A percentile compares a stretch with the other conserved stretches of the same genome.
Conservation (phyloP, 1,284 basidiomycete genomes). For the Ceratobasidium sp. region DNA sequence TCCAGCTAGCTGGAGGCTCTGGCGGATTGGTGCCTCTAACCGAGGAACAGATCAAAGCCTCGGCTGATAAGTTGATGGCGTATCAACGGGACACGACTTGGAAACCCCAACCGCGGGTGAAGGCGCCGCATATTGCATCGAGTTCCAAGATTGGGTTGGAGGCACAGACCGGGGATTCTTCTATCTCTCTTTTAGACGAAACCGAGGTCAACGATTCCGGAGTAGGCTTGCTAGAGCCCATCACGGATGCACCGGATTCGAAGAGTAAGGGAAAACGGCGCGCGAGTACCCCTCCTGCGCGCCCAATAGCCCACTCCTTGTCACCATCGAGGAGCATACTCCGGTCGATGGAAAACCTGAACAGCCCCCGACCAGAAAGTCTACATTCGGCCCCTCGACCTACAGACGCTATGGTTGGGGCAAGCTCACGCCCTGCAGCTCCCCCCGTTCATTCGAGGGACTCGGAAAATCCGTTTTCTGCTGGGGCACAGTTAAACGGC, state of each 20-base stretch:
- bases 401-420: background rate
- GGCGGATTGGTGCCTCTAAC: conserved; percentile 34
- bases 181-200: background rate
- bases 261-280: conserved; percentile 36
- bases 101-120: conserved; percentile 34
- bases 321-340: conserved; percentile 1
- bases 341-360: conserved; percentile 39
- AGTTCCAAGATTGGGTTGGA: background rate
- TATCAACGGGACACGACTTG: conserved; percentile 41
- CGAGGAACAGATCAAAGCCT: conserved; percentile 40
- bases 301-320: background rate
- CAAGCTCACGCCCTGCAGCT: background rate
- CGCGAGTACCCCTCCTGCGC: background rate
- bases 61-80: conserved; percentile 31
- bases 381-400: background rate
- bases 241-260: background rate
- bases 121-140: conserved; percentile 7
- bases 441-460: background rate
- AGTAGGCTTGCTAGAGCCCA: conserved; percentile 22
- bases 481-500: conserved; percentile 6
- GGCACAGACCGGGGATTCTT: background rate
- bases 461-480: conserved; percentile 29
- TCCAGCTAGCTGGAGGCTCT: conserved; percentile 36
- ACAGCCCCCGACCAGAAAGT: background rate
- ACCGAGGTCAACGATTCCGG: conserved; percentile 33